Base-by-base conservation (phyloP, 345 rosid genomes). In the Pseudoturritis turrita region DNA sequence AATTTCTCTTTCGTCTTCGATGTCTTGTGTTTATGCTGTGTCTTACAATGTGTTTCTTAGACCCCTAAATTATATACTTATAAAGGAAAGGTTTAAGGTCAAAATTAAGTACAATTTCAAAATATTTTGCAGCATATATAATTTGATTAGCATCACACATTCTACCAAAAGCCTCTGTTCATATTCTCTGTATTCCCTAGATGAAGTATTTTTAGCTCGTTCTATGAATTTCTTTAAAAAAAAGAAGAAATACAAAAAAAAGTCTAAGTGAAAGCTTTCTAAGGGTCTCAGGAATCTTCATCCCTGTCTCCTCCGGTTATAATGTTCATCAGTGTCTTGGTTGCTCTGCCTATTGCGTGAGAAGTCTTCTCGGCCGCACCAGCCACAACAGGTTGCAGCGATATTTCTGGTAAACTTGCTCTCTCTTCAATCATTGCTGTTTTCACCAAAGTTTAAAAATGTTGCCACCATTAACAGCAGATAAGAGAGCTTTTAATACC, bases 381-480 rank as follows among this genome's bases (percentile, higher is more conserved):
- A 1, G 80, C 80, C 64, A 96, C 91, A 12, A 85, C 91, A 8
- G 98, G 96, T 51, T 86, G 87, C 77, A 87, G 73, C 6, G 97
- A 90, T 82, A 88, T 88, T 40, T 74, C 75, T 10, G 98, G 96
- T 76, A 92, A 81, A 71, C 72, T 88, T 36, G 99, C 98, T 70
- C 96, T 81, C 81, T 95, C 98, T 79, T 95, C 83, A 80, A 88
- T 92, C 81, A 92, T 87, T 13, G 97, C 99, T 95, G 83, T 33
- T 33, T 29, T 33, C 37, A 33, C 37, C 37, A 33, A 33, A 33
- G 10, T 8, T 33, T 33, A 33, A 33, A 33, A 33, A 33, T 8
- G 37, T 23, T 29, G 25, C 18, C 9, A 53, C 39, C 21, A 26
- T 15, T 17, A 45, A 13, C n/a, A 19, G 10, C n/a, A 12, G 2